Conservation (phyloP, 2,329 filamentous ascomycete genomes). For the Albifimbria verrucaria region DNA sequence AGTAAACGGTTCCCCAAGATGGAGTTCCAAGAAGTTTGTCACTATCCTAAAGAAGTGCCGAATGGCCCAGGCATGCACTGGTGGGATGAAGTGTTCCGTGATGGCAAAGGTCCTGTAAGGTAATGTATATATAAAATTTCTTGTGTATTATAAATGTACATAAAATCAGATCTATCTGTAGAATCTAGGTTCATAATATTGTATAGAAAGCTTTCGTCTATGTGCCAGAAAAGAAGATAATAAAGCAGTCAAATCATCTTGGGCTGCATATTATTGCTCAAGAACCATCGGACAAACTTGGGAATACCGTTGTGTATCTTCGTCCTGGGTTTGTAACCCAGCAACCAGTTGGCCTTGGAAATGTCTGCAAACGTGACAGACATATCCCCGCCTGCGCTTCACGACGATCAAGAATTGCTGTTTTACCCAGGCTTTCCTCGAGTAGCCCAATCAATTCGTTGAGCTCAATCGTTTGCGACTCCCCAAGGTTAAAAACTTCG, state of each 20-base stretch:
- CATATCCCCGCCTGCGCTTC: conserved; percentile 18
- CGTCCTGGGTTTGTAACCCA: conserved; percentile 16
- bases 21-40: neutral
- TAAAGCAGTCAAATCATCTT: neutral
- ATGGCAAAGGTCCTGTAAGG: conserved; percentile 1
- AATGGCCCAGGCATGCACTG: too few relatives aligned
- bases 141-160: neutral
- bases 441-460: conserved; percentile 13
- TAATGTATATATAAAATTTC: neutral
- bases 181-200: neutral
- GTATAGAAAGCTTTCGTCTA: neutral
- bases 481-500: conserved; percentile 20
- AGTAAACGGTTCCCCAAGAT: neutral
- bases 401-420: conserved; percentile 14
- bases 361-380: conserved; percentile 17
- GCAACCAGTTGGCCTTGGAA: conserved; percentile 13
- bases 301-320: conserved; percentile 15
- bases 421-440: conserved; percentile 15
- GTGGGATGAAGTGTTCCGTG: conserved; percentile 4
- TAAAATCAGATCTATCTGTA: neutral
- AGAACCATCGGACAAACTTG: conserved; percentile 16
- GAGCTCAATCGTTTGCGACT: conserved; percentile 18
- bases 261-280: conserved; percentile 5
- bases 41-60: neutral
- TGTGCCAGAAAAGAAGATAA: neutral